A percentile compares a stretch with the other conserved stretches of the same genome.
Evolutionary conservation across 352 stramenopile genomes (phyloP).

Genomic region (Blastocystis hominis): DNA sequence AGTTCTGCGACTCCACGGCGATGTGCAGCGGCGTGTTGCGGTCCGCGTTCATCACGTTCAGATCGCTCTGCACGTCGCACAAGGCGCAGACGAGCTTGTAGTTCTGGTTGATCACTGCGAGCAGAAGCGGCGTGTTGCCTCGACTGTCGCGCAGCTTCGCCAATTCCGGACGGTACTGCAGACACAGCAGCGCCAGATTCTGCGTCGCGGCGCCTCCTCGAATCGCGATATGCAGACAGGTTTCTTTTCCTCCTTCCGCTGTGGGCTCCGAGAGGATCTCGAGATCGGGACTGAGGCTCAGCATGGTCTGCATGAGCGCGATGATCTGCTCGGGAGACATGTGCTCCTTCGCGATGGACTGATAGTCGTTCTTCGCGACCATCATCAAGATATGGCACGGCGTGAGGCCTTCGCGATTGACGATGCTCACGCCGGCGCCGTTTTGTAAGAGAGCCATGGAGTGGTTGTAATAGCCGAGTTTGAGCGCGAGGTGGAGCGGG

Average conservation of each 20-base stretch:
- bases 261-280: constrained; percentile 13
- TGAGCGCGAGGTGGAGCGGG: constrained; percentile 45
- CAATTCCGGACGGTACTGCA: background rate
- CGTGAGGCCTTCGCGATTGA: background rate
- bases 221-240: constrained; percentile 55
- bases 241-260: background rate
- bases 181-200: background rate
- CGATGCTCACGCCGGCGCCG: constrained; percentile 20
- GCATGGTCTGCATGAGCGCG: background rate
- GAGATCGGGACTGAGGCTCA: constrained; percentile 7
- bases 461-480: constrained; percentile 34
- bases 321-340: constrained; percentile 39
- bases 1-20: background rate
- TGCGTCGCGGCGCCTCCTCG: constrained; percentile 5
- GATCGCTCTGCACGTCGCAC: background rate
- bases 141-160: background rate
- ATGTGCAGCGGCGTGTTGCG: constrained; percentile 49
- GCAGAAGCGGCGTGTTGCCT: background rate
- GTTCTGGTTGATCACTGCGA: constrained; percentile 30
- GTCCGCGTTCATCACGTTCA: constrained; percentile 49
- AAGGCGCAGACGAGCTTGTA: background rate
- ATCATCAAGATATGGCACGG: constrained; percentile 50
- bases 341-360: constrained; percentile 6
- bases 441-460: background rate
- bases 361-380: constrained; percentile 7